Conservation (phyloP, 2,329 filamentous ascomycete species). For the Sarocladiaceae sp. region DNA sequence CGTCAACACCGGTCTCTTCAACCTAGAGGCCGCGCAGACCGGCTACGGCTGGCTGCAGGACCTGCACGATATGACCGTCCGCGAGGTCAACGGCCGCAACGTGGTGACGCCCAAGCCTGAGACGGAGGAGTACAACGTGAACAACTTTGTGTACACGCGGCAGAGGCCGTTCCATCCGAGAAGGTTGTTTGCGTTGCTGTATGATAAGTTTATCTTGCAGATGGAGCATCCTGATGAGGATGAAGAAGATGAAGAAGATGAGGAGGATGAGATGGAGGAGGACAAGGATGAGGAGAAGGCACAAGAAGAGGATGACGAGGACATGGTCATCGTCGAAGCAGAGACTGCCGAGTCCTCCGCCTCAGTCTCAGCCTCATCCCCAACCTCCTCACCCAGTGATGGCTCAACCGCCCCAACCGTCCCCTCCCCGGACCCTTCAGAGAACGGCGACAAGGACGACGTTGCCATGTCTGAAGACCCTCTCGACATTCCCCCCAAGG, state of each 20-base stretch:
- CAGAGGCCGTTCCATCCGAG: slow-evolving; percentile 47
- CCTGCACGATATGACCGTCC: slow-evolving; percentile 59
- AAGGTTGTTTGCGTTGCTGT: slow-evolving; percentile 37
- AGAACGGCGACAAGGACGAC: background rate
- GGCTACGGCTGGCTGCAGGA: slow-evolving; percentile 66
- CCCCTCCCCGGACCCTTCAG: slow-evolving; percentile 11
- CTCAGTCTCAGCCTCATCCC: slow-evolving; percentile 13
- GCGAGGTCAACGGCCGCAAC: slow-evolving; percentile 45
- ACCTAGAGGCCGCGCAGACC: slow-evolving; percentile 55
- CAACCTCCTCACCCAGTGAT: slow-evolving; percentile 8
- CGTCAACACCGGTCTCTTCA: slow-evolving; percentile 59
- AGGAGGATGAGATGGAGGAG: slow-evolving; percentile 21
- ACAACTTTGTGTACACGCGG: slow-evolving; percentile 62
- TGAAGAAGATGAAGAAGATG: slow-evolving; percentile 27
- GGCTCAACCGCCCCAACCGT: slow-evolving; percentile 12
- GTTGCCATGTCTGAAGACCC: slow-evolving; percentile 14
- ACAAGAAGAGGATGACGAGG: slow-evolving; percentile 13
- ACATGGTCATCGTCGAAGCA: slow-evolving; percentile 12
- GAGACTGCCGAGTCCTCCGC: slow-evolving; percentile 9
- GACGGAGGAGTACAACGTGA: slow-evolving; percentile 66
- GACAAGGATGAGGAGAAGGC: slow-evolving; percentile 24
- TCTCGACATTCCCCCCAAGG: slow-evolving; percentile 30
- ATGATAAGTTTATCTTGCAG: slow-evolving; percentile 46
- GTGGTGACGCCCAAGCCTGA: slow-evolving; percentile 61
- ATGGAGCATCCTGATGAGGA: slow-evolving; percentile 34